These are phyloP conservation scores for Aegle marmelos DNA, from an alignment of 345 rosid genomes.

Conservation along the genomic window DNA sequence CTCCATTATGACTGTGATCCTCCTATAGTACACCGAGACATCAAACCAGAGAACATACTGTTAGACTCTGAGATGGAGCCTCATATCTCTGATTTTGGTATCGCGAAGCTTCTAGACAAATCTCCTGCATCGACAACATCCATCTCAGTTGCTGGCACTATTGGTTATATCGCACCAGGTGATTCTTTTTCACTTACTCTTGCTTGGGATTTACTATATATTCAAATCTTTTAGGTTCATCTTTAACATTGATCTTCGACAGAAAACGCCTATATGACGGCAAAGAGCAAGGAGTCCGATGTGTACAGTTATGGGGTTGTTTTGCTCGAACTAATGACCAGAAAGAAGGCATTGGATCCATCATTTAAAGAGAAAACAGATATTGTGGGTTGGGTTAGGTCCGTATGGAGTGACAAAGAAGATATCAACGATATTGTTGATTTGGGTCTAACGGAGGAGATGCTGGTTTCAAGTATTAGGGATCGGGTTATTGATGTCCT, in stretches of 20 bases:
- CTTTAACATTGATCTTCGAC: slow-evolving; percentile 4
- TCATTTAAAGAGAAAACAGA: slow-evolving; percentile 32
- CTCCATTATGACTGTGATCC: slow-evolving; percentile 80
- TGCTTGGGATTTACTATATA: background rate
- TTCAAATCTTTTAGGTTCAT: background rate
- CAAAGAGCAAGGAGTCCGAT: slow-evolving; percentile 57
- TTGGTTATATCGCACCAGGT: slow-evolving; percentile 90
- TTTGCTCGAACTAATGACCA: slow-evolving; percentile 55
- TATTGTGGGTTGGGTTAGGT: slow-evolving; percentile 51
- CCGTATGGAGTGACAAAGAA: slow-evolving; percentile 36
- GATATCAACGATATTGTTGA: slow-evolving; percentile 42
- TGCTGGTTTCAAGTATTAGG: slow-evolving; percentile 45
- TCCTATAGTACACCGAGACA: slow-evolving; percentile 69
- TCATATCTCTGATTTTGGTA: slow-evolving; percentile 79
- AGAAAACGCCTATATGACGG: slow-evolving; percentile 60
- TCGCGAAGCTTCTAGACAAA: slow-evolving; percentile 62
- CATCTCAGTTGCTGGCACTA: slow-evolving; percentile 52
- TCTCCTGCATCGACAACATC: slow-evolving; percentile 43
- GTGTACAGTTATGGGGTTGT: slow-evolving; percentile 76
- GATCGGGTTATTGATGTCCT: slow-evolving; percentile 47
- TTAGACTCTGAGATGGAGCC: slow-evolving; percentile 71
- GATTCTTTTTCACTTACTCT: background rate
- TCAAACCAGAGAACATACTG: slow-evolving; percentile 79
- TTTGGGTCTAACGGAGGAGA: slow-evolving; percentile 40
- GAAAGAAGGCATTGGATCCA: slow-evolving; percentile 50